These are phyloP conservation scores for Geranomyces variabilis DNA, from an alignment of 192 early-diverging fungal species.

Conservation along the genomic window DNA sequence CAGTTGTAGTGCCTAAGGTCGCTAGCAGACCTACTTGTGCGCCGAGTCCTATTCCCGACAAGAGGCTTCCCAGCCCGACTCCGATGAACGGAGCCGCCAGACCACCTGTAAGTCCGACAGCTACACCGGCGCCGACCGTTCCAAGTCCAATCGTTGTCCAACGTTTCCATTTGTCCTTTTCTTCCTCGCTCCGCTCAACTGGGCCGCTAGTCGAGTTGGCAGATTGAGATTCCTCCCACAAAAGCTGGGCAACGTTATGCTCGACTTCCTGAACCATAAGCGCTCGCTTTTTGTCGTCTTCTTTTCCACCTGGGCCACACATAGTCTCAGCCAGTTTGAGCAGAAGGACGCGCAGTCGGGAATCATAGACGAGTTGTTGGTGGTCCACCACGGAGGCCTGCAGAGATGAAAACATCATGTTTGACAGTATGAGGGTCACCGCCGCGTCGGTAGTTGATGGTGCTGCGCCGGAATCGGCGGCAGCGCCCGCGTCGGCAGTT, in stretches of 20 bases:
- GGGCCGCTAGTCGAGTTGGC: not conserved
- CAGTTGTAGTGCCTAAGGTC: slow-evolving; percentile 33
- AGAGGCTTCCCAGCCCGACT: slow-evolving; percentile 32
- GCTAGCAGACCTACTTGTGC: slow-evolving; percentile 30
- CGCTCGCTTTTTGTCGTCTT: not conserved
- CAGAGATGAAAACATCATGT: slow-evolving; percentile 15
- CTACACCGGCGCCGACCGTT: slow-evolving; percentile 38
- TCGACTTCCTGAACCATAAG: slow-evolving; percentile 22
- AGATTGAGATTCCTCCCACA: not conserved
- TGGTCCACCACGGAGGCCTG: slow-evolving; percentile 66
- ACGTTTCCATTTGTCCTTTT: slow-evolving; percentile 13
- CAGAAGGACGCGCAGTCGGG: slow-evolving; percentile 61
- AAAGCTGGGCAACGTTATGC: slow-evolving; percentile 7
- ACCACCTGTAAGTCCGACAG: slow-evolving; percentile 44
- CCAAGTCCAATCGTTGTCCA: slow-evolving; percentile 38
- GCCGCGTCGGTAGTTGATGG: not conserved
- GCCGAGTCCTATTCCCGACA: slow-evolving; percentile 37
- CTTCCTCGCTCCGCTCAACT: not conserved
- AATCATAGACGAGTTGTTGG: slow-evolving; percentile 70
- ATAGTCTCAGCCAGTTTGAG: not conserved
- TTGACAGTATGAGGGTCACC: slow-evolving; percentile 3
- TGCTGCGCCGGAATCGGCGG: not conserved
- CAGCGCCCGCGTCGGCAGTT: not conserved
- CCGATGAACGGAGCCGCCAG: slow-evolving; percentile 47
- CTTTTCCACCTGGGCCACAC: not conserved